Evolutionary conservation across 768 basidiomycete genomes (phyloP), one percentile per base, ranked within the genome.

Genomic region (Amanita phalloides): DNA sequence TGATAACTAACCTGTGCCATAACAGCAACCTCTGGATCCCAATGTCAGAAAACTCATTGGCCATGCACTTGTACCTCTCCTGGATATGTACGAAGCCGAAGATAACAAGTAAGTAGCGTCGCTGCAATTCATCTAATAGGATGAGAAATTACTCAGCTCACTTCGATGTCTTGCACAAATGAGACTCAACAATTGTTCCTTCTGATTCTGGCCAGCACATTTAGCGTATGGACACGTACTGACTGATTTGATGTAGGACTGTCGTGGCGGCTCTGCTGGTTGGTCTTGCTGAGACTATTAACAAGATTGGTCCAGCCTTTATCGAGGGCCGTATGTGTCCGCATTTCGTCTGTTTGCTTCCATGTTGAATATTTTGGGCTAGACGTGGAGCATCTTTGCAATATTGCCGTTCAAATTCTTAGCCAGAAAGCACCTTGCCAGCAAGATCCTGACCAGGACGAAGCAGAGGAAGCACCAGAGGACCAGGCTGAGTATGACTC

Each of bases 401-500:
- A 71, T 50, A 88, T 93, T 54, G 84, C 90, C 43, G 71, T 84
- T 51, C 82, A 90, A 61, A 82, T 99, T 57, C 75, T 99, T 41
- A 90, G 93, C 64, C 87, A 92, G 67, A 96, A 95, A 70, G 90
- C 93, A 0, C 78, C 91, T 58, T 98, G 95, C 71, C 96, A 99
- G 66, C 87, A 93, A 65, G 92, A 95, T 61, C 91, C 93, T 44
- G 93, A 95, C 62, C 87, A 89, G 57, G 92, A 92, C 57, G 90
- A 91, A 57, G 77, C 77, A 3, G 88, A 88, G 23, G 89, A 90
- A 59, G 86, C 84, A 23, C 85, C 84, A 6, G 89, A 90, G 64
- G 90, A 90, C 56, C 85, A 87, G 61, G 93, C 94, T 1, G 96
- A 99, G 70, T 95, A 92, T 64, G 96, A 99, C 64, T 90, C 94